Conservation (phyloP, 1,139 yeast genomes). For the Petasospora fabianii region DNA sequence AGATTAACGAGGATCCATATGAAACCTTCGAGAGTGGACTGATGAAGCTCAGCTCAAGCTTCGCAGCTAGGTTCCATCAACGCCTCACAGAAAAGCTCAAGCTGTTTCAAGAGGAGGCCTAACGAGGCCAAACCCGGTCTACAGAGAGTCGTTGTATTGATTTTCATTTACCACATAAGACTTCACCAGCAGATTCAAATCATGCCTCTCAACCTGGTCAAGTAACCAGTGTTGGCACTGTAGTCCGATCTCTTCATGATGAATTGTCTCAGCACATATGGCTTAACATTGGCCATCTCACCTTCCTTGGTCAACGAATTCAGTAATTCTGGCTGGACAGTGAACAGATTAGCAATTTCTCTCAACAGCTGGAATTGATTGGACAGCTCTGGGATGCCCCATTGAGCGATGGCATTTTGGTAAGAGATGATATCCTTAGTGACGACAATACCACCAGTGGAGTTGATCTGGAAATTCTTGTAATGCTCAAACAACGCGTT, state of each 20-base stretch:
- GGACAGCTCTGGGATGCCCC: constrained; percentile 64
- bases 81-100: no score
- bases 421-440: constrained; percentile 82
- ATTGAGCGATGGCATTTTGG: constrained; percentile 67
- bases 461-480: constrained; percentile 70
- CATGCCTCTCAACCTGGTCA: constrained; percentile 40
- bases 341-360: constrained; percentile 80
- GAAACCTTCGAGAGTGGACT: no score
- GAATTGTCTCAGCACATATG: constrained; percentile 63
- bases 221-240: constrained; percentile 42
- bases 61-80: no score
- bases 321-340: constrained; percentile 72
- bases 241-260: constrained; percentile 71
- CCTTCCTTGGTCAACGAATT: constrained; percentile 83
- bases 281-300: constrained; percentile 65
- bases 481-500: constrained; percentile 66
- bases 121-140: no score
- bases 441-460: constrained; percentile 80
- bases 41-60: no score
- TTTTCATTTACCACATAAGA: no score
- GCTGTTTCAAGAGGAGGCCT: no score
- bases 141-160: no score
- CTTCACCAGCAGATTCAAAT: no score
- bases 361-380: constrained; percentile 69
- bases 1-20: no score